Conservation (phyloP, 192 early-diverging fungal species). For the Paraglomus occultum region DNA sequence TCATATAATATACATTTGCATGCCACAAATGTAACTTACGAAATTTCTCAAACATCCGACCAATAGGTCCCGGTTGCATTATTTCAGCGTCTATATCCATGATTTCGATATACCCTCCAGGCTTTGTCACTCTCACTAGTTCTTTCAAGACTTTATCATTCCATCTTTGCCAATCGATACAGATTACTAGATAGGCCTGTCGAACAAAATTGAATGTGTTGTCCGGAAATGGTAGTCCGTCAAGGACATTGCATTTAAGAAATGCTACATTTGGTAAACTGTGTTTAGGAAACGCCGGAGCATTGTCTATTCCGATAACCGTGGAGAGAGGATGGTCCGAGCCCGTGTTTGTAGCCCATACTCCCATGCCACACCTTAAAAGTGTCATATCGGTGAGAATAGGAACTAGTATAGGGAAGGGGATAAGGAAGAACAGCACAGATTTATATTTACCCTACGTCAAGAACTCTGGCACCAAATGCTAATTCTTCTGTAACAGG, state of each 20-base stretch:
- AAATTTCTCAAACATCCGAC: neutral
- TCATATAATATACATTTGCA: too few relatives aligned
- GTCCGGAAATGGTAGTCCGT: too few relatives aligned
- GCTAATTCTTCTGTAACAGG: slow-evolving; percentile 3
- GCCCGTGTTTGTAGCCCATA: neutral
- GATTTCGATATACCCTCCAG: slow-evolving; percentile 8
- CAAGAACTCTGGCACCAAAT: slow-evolving; percentile 3
- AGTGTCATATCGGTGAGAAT: too few relatives aligned
- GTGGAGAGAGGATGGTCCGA: neutral
- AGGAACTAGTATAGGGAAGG: too few relatives aligned
- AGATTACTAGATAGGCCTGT: too few relatives aligned
- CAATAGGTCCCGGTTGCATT: neutral
- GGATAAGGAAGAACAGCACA: too few relatives aligned
- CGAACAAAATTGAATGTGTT: too few relatives aligned
- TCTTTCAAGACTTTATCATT: too few relatives aligned
- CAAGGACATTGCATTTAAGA: too few relatives aligned
- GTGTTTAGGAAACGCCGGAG: slow-evolving; percentile 7
- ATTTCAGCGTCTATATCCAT: neutral
- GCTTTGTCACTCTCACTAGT: too few relatives aligned
- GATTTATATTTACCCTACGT: slow-evolving; percentile 13
- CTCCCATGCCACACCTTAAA: slow-evolving; percentile 2
- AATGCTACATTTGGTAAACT: too few relatives aligned
- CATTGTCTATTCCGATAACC: slow-evolving; percentile 13
- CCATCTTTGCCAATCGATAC: too few relatives aligned
- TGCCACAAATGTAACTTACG: neutral